phyloP scores from a whole-genome alignment of 805 yeast species.

The Candida anglica region DNA sequence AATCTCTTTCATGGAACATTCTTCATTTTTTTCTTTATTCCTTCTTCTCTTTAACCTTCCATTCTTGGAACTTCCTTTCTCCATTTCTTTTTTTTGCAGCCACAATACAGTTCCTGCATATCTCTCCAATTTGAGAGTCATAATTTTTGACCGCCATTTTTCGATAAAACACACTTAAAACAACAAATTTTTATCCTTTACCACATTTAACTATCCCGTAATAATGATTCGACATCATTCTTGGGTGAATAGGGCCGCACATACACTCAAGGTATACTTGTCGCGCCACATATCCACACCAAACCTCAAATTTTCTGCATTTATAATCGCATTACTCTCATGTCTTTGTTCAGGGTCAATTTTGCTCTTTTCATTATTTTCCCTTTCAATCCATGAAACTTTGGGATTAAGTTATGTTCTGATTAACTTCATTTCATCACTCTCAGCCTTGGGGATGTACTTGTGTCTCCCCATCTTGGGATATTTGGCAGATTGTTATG shows the following conservation, averaged over 20 bases:
- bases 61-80: too few relatives aligned
- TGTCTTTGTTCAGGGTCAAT: constrained; percentile 83
- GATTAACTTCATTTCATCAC: constrained; percentile 69
- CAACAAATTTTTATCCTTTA: too few relatives aligned
- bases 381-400: constrained; percentile 59
- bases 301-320: constrained; percentile 47
- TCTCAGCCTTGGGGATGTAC: constrained; percentile 78
- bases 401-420: constrained; percentile 60
- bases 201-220: too few relatives aligned
- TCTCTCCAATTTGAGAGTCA: too few relatives aligned
- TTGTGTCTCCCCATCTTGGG: constrained; percentile 80
- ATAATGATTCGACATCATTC: neutral
- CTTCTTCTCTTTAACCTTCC: too few relatives aligned
- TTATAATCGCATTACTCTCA: constrained; percentile 51
- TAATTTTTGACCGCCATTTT: too few relatives aligned
- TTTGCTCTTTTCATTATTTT: constrained; percentile 73
- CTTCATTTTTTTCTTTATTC: too few relatives aligned
- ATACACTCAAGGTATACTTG: constrained; percentile 43
- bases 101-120: too few relatives aligned
- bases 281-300: constrained; percentile 37
- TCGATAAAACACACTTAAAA: too few relatives aligned
- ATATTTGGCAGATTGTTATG: constrained; percentile 77
- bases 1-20: too few relatives aligned
- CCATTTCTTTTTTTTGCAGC: too few relatives aligned
- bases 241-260: constrained; percentile 17